Evolutionary conservation across 306 rosid genomes (phyloP).

Genomic region (Inga leiocalycina): DNA sequence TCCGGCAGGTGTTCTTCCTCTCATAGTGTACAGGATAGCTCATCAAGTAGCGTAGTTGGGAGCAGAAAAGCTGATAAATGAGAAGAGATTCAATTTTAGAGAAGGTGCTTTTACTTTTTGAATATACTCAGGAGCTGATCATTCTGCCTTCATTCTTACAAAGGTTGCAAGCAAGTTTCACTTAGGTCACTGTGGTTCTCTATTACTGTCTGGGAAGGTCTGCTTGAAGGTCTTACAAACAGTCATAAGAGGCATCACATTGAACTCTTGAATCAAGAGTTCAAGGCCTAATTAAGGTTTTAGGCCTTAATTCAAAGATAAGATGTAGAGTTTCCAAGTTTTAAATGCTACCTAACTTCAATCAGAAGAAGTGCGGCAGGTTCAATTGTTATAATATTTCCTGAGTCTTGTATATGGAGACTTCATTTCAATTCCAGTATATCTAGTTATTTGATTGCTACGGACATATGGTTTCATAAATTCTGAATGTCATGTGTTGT

Average conservation of each 20-base stretch:
- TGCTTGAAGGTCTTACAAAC: background rate
- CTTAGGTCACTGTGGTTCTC: slow-evolving; percentile 15
- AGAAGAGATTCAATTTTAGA: slow-evolving; percentile 27
- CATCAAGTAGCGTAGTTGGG: slow-evolving; percentile 58
- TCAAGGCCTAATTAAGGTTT: background rate
- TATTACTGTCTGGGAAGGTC: slow-evolving; percentile 22
- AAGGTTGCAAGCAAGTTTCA: slow-evolving; percentile 24
- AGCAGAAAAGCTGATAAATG: slow-evolving; percentile 53
- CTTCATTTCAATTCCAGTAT: slow-evolving; percentile 30
- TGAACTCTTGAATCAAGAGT: background rate
- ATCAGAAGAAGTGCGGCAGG: slow-evolving; percentile 21
- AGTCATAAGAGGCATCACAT: background rate
- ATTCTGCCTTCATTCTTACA: slow-evolving; percentile 2
- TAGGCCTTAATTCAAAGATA: background rate
- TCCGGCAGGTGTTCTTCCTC: slow-evolving; percentile 75
- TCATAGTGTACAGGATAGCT: slow-evolving; percentile 71
- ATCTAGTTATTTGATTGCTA: slow-evolving; percentile 17
- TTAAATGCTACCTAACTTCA: slow-evolving; percentile 3
- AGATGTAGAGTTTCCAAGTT: background rate
- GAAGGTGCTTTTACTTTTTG: slow-evolving; percentile 28
- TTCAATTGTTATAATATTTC: slow-evolving; percentile 22
- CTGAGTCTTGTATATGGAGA: slow-evolving; percentile 24
- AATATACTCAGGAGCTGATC: slow-evolving; percentile 16
- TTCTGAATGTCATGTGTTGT: background rate
- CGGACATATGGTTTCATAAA: background rate